Percentiles rank a stretch among this genome's conserved stretches.
phyloP scores from a whole-genome alignment of 2,329 filamentous ascomycete genomes.

The Penicillium brasilianum region DNA sequence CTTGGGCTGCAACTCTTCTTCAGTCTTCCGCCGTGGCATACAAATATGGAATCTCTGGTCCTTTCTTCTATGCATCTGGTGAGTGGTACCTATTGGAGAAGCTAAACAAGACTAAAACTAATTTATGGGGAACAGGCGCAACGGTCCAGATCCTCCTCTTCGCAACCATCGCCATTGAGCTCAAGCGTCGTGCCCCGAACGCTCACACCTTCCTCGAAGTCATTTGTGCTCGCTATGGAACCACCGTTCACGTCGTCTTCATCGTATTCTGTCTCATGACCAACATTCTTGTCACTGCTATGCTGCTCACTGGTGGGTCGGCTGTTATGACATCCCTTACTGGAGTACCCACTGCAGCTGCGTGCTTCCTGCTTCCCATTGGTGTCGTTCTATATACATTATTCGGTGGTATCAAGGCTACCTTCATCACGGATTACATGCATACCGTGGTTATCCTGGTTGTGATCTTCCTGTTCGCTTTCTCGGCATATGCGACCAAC shows the following conservation, averaged over 20 bases:
- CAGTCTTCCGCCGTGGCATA: constrained; percentile 84
- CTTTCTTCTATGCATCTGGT: constrained; percentile 70
- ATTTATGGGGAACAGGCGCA: constrained; percentile 64
- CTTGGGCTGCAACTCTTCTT: constrained; percentile 83
- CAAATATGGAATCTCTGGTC: constrained; percentile 71
- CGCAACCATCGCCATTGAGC: constrained; percentile 84
- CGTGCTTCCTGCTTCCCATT: constrained; percentile 80
- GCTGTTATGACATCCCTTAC: constrained; percentile 74
- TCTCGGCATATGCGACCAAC: constrained; percentile 79
- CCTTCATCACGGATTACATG: constrained; percentile 83
- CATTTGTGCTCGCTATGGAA: constrained; percentile 79
- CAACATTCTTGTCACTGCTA: constrained; percentile 84
- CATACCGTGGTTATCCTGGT: constrained; percentile 77
- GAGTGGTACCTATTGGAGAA: constrained; percentile 40
- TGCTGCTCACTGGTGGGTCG: constrained; percentile 83
- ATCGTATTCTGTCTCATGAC: constrained; percentile 82
- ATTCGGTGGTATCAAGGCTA: constrained; percentile 79
- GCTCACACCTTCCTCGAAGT: constrained; percentile 85
- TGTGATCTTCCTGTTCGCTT: constrained; percentile 83
- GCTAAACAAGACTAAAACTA: constrained; percentile 41
- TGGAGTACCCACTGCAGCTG: constrained; percentile 76
- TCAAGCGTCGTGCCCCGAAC: constrained; percentile 85
- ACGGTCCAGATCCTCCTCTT: constrained; percentile 89
- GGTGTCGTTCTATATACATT: constrained; percentile 82
- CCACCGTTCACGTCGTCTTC: constrained; percentile 74